Base-by-base conservation (phyloP, 176 grass and related monocot genomes). In the Tillandsia fasciculata region DNA sequence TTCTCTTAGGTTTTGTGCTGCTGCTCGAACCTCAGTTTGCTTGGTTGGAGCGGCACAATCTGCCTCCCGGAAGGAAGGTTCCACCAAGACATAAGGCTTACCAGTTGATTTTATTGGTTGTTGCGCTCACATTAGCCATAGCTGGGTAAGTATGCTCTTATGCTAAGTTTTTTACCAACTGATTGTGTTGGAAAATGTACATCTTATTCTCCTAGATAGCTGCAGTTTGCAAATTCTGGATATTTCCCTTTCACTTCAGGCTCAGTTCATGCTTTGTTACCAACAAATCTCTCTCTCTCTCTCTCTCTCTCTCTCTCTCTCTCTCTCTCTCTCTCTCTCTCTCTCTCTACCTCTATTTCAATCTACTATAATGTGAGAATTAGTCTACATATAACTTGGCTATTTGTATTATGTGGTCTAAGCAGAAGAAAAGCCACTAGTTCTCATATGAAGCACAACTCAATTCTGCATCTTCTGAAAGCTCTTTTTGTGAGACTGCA, bases 11-110 rank as follows among this genome's bases (percentile, higher is more conserved):
- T 0, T 87, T 95, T 56, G 79, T 90, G 48, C 53, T 95, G 48
- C 65, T 95, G 70, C 79, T 95, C 1, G 83, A 90, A 77, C 87
- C 91, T 51, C 87, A 89, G 63, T 90, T 84, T 59, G 73, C 74
- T 24, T 95, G 91, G 91, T 12, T 77, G 53, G 82, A 82, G 66
- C 76, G 78, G 13, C 33, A 9, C 12, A 67, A 67, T 67, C 15
- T 67, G 65, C 78, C 81, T 24, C 67, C 66, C 15, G 63, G 72
- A 10, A 15, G 50, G 53, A 73, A 76, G 65, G 52, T 77, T 15
- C 74, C 66, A 49, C 76, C 87, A 33, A 90, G 87, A 51, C 84
- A 95, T 83, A 74, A 69, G 22, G 71, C 82, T 1, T 95, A 72
- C 63, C 91, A 95, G 78, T 73, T 87, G 63, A 58, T 90, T 12